phyloP scores from a whole-genome alignment of 139 green algal genomes.

The Limnomonas spitsbergensis region DNA sequence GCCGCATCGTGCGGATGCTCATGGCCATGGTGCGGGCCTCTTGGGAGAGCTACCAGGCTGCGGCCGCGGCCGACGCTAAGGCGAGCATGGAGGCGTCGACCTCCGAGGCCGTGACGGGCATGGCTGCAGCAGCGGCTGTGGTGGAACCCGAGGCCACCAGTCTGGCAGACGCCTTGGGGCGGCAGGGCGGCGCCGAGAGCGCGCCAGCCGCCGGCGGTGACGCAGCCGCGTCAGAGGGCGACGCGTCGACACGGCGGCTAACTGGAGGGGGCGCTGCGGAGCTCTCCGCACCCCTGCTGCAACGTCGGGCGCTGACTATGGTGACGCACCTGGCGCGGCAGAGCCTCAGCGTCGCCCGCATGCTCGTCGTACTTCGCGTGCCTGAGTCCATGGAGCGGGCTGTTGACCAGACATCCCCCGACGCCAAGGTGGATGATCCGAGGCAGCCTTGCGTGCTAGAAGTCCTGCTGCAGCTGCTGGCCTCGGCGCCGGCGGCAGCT shows the following conservation, averaged over 20 bases:
- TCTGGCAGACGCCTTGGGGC: background rate
- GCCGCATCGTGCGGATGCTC: constrained; percentile 68
- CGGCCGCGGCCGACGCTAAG: background rate
- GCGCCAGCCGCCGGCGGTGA: background rate
- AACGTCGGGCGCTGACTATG: background rate
- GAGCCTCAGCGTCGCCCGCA: background rate
- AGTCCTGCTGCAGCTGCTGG: background rate
- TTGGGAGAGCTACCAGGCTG: background rate
- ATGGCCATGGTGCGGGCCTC: constrained; percentile 35
- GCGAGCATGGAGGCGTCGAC: constrained; percentile 2
- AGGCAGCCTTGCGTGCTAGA: background rate
- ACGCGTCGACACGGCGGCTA: background rate
- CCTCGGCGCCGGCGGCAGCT: too few species aligned
- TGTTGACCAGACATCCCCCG: background rate
- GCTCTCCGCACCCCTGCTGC: background rate
- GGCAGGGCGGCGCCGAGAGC: background rate
- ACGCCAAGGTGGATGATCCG: constrained; percentile 1
- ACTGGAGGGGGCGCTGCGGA: background rate
- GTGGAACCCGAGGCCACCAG: background rate
- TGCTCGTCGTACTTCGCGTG: constrained; percentile 6
- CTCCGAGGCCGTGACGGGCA: background rate
- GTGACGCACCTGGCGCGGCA: background rate
- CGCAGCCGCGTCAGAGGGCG: background rate
- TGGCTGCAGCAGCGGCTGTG: background rate
- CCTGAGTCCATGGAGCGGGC: background rate